Evolutionary conservation across 2,329 filamentous ascomycete species (phyloP), one percentile per base, ranked within the genome.

Genomic region (Orbilia ellipsospora): DNA sequence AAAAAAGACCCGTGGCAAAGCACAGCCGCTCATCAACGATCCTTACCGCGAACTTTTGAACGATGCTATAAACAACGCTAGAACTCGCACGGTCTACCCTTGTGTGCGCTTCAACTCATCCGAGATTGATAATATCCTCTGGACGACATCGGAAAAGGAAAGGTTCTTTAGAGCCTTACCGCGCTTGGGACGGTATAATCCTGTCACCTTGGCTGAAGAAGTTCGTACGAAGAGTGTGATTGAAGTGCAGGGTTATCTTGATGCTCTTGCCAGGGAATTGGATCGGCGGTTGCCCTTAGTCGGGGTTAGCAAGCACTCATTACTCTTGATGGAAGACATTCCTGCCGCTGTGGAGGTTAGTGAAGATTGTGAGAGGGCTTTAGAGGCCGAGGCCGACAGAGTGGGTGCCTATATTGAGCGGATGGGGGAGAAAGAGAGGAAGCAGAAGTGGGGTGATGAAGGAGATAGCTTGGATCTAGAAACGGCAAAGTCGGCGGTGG

Each of bases 241-340:
- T 54, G 73, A 77, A 36, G 65, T 70, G 20, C 66, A 70, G 51
- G 73, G 66, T 15, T 77, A 77, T 44, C 28, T 77, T 18, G 40
- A 77, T 50, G 44, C 45, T 16, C 44, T 77, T 16, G 50, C 59
- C 42, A 56, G 12, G 12, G 65, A 61, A 23, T 28, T 68, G 26
- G 66, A 72, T 7, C 56, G 54, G 15, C 15, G 61, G 13, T 31
- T 70, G 40, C 23, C 16, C 31, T 16, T 26, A 31, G 28, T 36
- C 13, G 54, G 42, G 23, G 51, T 52, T 18, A 36, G 42, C 16
- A 65, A 66, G 51, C 40, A 48, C 59, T 8, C 36, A 13, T 51
- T 77, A 10, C 31, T 77, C 28, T 55, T 77, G 54, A 61, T 65
- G 73, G 72, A 68, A 40, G 73, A 77, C 48, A 77, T 77, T 23